Percentiles rank a stretch among this genome's conserved stretches.
These are phyloP conservation scores for Mucor plumbeus DNA, from an alignment of 371 early-diverging fungal genomes.

Conservation along the genomic window DNA sequence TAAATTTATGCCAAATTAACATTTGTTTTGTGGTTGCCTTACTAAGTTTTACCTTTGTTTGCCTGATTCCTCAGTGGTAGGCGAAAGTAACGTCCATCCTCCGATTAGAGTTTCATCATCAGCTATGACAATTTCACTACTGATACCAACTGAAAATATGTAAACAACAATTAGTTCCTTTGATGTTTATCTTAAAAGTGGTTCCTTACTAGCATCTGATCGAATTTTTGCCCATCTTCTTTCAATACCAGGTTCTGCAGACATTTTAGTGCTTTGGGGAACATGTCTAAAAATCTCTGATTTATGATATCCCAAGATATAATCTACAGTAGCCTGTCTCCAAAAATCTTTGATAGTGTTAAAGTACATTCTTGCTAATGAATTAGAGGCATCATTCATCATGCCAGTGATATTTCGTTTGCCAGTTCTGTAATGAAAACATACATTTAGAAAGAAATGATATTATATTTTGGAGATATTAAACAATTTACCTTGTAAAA, in stretches of 20 bases:
- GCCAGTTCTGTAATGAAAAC: slow-evolving; percentile 48
- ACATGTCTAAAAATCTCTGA: slow-evolving; percentile 53
- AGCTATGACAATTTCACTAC: slow-evolving; percentile 64
- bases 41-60: slow-evolving; percentile 7
- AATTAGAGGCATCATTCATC: slow-evolving; percentile 78
- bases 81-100: slow-evolving; percentile 72
- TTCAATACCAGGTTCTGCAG: slow-evolving; percentile 62
- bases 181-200: not conserved
- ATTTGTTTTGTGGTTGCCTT: not conserved
- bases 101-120: slow-evolving; percentile 58
- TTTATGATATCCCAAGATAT: slow-evolving; percentile 54
- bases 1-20: not conserved
- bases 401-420: slow-evolving; percentile 73
- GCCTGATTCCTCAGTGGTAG: slow-evolving; percentile 26
- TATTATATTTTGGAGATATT: not conserved
- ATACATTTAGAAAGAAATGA: not conserved
- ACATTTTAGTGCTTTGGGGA: slow-evolving; percentile 46
- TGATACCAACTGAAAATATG: slow-evolving; percentile 46
- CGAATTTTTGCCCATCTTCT: slow-evolving; percentile 55
- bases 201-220: slow-evolving; percentile 48
- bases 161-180: not conserved
- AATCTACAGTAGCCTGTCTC: slow-evolving; percentile 59
- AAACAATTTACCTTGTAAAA: slow-evolving; percentile 54
- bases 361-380: slow-evolving; percentile 72
- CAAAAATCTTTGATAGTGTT: slow-evolving; percentile 74